Evolutionary conservation across 495 filamentous ascomycete genomes (phyloP), one percentile per base, ranked within the genome.

Genomic region (Pseudomonodictys pantanalensis): DNA sequence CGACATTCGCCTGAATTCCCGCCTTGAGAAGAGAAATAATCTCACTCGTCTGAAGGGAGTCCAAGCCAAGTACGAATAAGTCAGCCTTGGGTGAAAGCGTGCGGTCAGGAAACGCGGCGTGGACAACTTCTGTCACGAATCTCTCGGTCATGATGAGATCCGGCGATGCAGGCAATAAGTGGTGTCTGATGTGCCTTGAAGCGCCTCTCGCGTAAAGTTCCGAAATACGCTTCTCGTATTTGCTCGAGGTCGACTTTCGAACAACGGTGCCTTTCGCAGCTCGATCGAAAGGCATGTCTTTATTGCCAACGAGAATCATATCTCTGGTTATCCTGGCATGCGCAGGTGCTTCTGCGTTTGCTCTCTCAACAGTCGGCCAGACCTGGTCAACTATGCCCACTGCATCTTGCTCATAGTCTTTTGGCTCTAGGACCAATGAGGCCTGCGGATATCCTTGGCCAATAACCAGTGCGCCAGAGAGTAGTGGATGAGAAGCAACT

Each of bases 381-480:
- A 52, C n/a, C 17, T 17, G 17, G 3, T 61, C 41, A 1, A 61
- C 17, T 7, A 52, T 43, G 8, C 12, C 9, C 4, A 41, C 44
- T 24, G 20, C 28, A 15, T 54, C 33, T n/a, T 4, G 35, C 24
- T 9, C 29, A 32, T 15, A 3, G 2, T 12, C 25, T 1, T 32
- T 30, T 35, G 47, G 58, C 49, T 78, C 74, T 1, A 78, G 28
- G 0, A 78, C 39, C 5, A 78, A 46, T 0, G 68, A 53, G 0
- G 72, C 57, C 44, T 78, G 70, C 23, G 71, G 72, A 15, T 69
- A 58, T 26, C 68, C 68, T 1, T 60, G 42, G 1, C 78, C 76
- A 24, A 60, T 66, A 6, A 79, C 65, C n/a, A 79, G 33, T 0
- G 59, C 70, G 18, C 57, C 30, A 18, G 62, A 63, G 20, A 75